phyloP scores from a whole-genome alignment of 2,329 filamentous ascomycete genomes.

The Fusarium succisae region DNA sequence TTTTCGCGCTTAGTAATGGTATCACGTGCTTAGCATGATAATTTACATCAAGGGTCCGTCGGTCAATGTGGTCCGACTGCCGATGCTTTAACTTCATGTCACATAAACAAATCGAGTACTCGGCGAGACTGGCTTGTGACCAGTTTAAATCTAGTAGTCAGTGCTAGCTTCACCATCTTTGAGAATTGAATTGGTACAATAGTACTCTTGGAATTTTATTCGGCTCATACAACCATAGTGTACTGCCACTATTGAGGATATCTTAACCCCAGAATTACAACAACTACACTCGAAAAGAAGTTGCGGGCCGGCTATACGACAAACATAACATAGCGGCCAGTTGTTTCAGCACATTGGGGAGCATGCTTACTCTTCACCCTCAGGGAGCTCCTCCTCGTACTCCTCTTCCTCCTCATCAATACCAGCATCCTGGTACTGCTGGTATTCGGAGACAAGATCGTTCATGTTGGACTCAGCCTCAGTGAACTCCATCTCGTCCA shows the following conservation, averaged over 20 bases:
- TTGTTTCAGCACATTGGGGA: slow-evolving; percentile 6
- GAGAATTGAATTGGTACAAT: slow-evolving; percentile 39
- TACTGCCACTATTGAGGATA: slow-evolving; percentile 51
- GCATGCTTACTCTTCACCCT: slow-evolving; percentile 69
- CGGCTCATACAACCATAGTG: slow-evolving; percentile 45
- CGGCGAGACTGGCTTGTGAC: neutral
- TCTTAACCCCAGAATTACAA: slow-evolving; percentile 51
- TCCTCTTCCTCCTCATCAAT: slow-evolving; percentile 98
- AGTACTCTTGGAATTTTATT: slow-evolving; percentile 45
- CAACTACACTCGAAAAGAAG: slow-evolving; percentile 46
- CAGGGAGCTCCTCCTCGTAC: slow-evolving; percentile 86
- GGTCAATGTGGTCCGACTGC: neutral
- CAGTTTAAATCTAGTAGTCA: neutral
- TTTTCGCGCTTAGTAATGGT: slow-evolving; percentile 50
- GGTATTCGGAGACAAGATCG: slow-evolving; percentile 98
- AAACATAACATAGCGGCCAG: slow-evolving; percentile 20
- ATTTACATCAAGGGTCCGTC: neutral
- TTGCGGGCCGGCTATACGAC: slow-evolving; percentile 41
- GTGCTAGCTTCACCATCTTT: neutral
- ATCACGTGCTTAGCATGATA: slow-evolving; percentile 40
- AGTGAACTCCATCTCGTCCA: slow-evolving; percentile 99
- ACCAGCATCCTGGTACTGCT: slow-evolving; percentile 99
- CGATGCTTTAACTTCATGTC: neutral
- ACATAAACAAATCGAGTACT: neutral
- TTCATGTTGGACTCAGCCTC: slow-evolving; percentile 99